phyloP scores from a whole-genome alignment of 495 filamentous ascomycete species.

The Xylaria scruposa region DNA sequence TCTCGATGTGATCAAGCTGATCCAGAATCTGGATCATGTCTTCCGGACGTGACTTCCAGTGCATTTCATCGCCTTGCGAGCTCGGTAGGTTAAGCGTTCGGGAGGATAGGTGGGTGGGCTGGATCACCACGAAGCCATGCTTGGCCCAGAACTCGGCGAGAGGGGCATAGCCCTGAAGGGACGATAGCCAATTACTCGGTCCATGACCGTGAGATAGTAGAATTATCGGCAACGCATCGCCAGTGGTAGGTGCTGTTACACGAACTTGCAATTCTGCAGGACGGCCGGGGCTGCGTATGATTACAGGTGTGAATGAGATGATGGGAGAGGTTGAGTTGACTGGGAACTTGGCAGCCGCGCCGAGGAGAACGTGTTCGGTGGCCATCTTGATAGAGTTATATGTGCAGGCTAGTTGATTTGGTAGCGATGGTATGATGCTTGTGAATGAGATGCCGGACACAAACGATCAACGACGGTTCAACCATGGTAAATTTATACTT shows the following conservation, averaged over 20 bases:
- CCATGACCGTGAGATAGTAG: conserved; percentile 47
- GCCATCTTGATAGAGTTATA: conserved; percentile 28
- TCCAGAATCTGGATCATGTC: conserved; percentile 41
- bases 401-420: not conserved
- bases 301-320: conserved; percentile 48
- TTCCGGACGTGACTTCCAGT: conserved; percentile 44
- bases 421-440: not conserved
- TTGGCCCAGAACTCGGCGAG: conserved; percentile 54
- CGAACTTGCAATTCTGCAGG: conserved; percentile 42
- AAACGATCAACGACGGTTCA: too few relatives aligned
- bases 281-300: conserved; percentile 41
- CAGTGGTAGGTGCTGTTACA: conserved; percentile 42
- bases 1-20: conserved; percentile 5
- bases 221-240: conserved; percentile 48
- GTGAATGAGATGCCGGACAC: not conserved
- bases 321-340: conserved; percentile 41
- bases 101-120: conserved; percentile 55
- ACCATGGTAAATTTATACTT: not conserved
- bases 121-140: conserved; percentile 55
- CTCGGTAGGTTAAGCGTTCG: conserved; percentile 37
- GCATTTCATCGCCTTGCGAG: conserved; percentile 36
- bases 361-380: conserved; percentile 45
- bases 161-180: conserved; percentile 48
- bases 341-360: conserved; percentile 48
- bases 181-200: conserved; percentile 49